Conservation (phyloP, 768 basidiomycete species). For the Lactarius vividus region DNA sequence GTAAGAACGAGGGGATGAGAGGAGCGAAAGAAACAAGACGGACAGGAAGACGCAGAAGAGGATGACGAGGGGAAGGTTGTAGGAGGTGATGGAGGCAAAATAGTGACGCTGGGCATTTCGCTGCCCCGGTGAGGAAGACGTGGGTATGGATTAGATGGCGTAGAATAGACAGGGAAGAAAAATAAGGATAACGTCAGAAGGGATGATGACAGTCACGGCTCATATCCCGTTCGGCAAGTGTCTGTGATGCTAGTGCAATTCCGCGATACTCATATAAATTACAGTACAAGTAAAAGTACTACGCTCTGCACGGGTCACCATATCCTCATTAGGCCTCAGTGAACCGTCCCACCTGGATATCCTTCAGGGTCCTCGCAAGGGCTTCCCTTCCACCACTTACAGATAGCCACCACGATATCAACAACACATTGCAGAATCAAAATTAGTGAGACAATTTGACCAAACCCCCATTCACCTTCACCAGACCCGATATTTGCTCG, state of each 20-base stretch:
- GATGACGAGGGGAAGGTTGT: constrained; percentile 34
- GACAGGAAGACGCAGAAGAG: constrained; percentile 30
- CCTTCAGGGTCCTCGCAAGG: background rate
- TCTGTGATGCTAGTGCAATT: background rate
- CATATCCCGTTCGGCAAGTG: background rate
- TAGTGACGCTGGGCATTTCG: constrained; percentile 43
- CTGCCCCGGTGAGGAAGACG: background rate
- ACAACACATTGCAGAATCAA: constrained; percentile 5
- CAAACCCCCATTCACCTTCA: constrained; percentile 15
- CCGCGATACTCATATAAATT: background rate
- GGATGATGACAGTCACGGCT: constrained; percentile 1
- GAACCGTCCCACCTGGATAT: background rate
- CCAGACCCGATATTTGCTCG: constrained; percentile 4
- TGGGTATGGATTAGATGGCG: constrained; percentile 12
- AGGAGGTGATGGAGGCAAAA: constrained; percentile 41
- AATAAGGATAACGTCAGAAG: constrained; percentile 25
- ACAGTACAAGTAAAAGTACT: background rate
- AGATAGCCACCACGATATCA: background rate
- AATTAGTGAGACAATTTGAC: constrained; percentile 12
- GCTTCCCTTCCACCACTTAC: background rate
- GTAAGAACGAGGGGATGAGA: constrained; percentile 28
- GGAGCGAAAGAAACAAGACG: constrained; percentile 30
- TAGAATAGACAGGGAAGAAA: constrained; percentile 12
- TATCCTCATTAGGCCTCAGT: background rate
- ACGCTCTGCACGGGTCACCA: background rate